phyloP scores from a whole-genome alignment of 805 yeast genomes.

The Candida arabinofermentans region DNA sequence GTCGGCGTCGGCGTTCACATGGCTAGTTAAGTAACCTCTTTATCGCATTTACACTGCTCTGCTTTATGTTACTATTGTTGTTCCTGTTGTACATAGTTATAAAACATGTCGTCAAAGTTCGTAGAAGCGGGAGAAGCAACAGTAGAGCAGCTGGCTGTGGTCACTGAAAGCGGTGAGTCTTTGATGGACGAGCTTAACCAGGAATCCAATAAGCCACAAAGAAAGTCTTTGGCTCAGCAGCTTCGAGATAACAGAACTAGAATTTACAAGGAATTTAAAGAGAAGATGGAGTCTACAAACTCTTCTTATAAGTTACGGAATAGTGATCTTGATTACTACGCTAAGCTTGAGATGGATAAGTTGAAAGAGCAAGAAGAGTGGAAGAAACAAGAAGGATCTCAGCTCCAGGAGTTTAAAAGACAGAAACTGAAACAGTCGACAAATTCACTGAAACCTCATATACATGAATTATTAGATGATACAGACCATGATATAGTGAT shows the following conservation, averaged over 20 bases:
- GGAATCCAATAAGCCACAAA: constrained; percentile 21
- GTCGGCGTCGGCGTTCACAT: too few species aligned
- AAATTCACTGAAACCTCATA: not conserved
- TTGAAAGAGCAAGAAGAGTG: constrained; percentile 14
- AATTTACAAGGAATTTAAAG: constrained; percentile 23
- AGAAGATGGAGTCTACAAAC: constrained; percentile 35
- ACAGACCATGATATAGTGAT: not conserved
- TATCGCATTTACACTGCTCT: too few species aligned
- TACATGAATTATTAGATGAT: not conserved
- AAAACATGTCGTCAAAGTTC: constrained; percentile 10
- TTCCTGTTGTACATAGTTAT: too few species aligned
- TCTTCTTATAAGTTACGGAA: constrained; percentile 39
- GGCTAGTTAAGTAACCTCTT: too few species aligned
- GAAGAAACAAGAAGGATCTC: constrained; percentile 12
- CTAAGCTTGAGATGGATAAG: constrained; percentile 21
- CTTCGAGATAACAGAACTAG: constrained; percentile 34
- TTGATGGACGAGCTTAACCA: constrained; percentile 13
- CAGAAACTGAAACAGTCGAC: constrained; percentile 3
- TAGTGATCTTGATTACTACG: constrained; percentile 35
- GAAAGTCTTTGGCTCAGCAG: constrained; percentile 41
- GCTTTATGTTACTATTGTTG: too few species aligned
- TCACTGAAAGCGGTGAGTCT: constrained; percentile 16
- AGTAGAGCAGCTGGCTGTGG: constrained; percentile 11
- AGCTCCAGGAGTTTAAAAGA: constrained; percentile 24
- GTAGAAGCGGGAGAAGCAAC: constrained; percentile 21